These are phyloP conservation scores for Camelina hispida DNA, from an alignment of 345 rosid species.

Conservation along the genomic window DNA sequence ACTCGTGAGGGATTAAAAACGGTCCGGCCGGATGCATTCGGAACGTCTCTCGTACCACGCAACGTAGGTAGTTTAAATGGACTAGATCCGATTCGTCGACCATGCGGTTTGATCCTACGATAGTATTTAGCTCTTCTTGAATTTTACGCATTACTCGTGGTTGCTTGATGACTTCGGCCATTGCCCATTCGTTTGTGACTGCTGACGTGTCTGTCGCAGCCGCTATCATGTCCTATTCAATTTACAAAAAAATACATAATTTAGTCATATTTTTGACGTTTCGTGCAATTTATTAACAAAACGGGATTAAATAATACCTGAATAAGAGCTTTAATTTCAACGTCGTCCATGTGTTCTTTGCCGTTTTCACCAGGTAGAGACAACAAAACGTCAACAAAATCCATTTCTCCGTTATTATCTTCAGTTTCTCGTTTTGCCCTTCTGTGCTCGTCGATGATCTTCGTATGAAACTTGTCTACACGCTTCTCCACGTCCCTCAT, in stretches of 20 bases:
- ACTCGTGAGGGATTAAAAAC: conserved; percentile 88
- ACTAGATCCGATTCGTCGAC: conserved; percentile 70
- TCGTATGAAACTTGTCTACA: conserved; percentile 84
- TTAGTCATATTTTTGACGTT: neutral
- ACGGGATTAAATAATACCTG: conserved; percentile 51
- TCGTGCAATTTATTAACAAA: neutral
- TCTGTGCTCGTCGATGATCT: conserved; percentile 72
- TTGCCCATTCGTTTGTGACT: conserved; percentile 96
- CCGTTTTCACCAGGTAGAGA: conserved; percentile 81
- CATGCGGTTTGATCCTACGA: conserved; percentile 71
- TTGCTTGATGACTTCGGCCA: conserved; percentile 89
- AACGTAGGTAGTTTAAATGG: conserved; percentile 77
- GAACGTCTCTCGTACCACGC: conserved; percentile 93
- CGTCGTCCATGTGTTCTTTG: conserved; percentile 67
- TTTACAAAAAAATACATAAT: neutral
- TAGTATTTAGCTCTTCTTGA: conserved; percentile 71
- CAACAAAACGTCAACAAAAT: conserved; percentile 85
- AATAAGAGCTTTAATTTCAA: conserved; percentile 85
- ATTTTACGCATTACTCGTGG: conserved; percentile 71
- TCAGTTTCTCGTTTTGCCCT: conserved; percentile 40
- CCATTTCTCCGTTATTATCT: conserved; percentile 48
- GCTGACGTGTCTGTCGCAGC: conserved; percentile 98
- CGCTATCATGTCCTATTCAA: conserved; percentile 83
- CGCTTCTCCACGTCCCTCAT: conserved; percentile 90
- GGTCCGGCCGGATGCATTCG: conserved; percentile 99